Evolutionary conservation across 208 protist genomes (phyloP).

Genomic region (Trypanosoma melophagium): DNA sequence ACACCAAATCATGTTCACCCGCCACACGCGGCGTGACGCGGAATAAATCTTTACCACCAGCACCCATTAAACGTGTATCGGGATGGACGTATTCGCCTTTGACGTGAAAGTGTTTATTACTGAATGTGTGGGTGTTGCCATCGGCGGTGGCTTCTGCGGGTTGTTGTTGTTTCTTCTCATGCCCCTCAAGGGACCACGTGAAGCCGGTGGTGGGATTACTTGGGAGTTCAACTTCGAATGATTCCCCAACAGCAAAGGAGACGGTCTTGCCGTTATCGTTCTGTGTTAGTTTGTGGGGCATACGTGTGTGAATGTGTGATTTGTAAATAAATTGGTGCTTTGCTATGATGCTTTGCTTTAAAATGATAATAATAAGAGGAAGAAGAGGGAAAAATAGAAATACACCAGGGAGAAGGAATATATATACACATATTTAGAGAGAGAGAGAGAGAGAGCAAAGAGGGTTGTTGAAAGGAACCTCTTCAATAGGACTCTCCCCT

Average conservation of each 20-base stretch:
- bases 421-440: too few relatives aligned
- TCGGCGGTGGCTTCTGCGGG: too few relatives aligned
- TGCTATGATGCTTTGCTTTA: neutral
- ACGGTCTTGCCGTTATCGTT: slow-evolving; percentile 28
- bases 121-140: slow-evolving; percentile 6
- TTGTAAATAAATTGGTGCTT: neutral
- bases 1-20: slow-evolving; percentile 38
- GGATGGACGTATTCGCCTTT: slow-evolving; percentile 6
- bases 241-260: slow-evolving; percentile 37
- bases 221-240: slow-evolving; percentile 42
- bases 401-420: too few relatives aligned
- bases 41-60: slow-evolving; percentile 41
- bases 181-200: slow-evolving; percentile 48
- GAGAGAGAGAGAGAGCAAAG: too few relatives aligned
- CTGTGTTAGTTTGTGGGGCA: slow-evolving; percentile 16
- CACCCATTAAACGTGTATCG: slow-evolving; percentile 30
- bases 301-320: neutral
- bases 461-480: too few relatives aligned
- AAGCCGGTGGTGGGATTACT: slow-evolving; percentile 79
- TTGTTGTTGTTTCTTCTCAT: too few relatives aligned
- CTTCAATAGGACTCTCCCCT: too few relatives aligned
- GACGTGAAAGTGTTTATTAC: slow-evolving; percentile 26
- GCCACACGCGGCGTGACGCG: slow-evolving; percentile 11
- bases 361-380: slow-evolving; percentile 10
- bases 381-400: too few relatives aligned